These are phyloP conservation scores for Schwanniomyces yamadae DNA, from an alignment of 805 yeast species.

Conservation along the genomic window DNA sequence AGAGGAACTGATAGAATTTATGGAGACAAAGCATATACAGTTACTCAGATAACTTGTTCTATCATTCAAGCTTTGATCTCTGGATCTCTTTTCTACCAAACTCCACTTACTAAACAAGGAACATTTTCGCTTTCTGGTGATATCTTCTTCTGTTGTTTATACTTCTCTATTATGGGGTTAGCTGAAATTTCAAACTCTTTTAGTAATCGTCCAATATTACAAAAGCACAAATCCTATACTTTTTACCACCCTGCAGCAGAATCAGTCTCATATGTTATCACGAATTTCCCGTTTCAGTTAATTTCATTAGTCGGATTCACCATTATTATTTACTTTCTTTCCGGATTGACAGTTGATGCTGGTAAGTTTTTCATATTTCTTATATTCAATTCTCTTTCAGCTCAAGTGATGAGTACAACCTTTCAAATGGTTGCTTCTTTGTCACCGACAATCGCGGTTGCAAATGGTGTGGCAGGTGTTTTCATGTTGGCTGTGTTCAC, in stretches of 20 bases:
- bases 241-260: slow-evolving; percentile 63
- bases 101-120: slow-evolving; percentile 41
- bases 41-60: slow-evolving; percentile 45
- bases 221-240: slow-evolving; percentile 57
- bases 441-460: slow-evolving; percentile 46
- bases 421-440: slow-evolving; percentile 55
- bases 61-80: slow-evolving; percentile 53
- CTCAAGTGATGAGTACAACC: slow-evolving; percentile 55
- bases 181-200: slow-evolving; percentile 54
- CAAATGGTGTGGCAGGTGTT: slow-evolving; percentile 59
- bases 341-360: slow-evolving; percentile 48
- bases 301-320: slow-evolving; percentile 47
- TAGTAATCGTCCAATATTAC: slow-evolving; percentile 42
- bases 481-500: slow-evolving; percentile 47
- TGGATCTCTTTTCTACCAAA: slow-evolving; percentile 58
- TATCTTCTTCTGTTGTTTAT: slow-evolving; percentile 64
- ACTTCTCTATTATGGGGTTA: slow-evolving; percentile 60
- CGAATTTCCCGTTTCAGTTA: slow-evolving; percentile 56
- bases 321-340: slow-evolving; percentile 52
- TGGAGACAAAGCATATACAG: slow-evolving; percentile 49
- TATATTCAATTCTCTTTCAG: slow-evolving; percentile 41
- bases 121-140: slow-evolving; percentile 61
- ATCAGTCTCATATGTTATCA: slow-evolving; percentile 59
- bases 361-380: slow-evolving; percentile 56
- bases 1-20: slow-evolving; percentile 50